Percentiles rank a stretch among this genome's conserved stretches.
phyloP scores from a whole-genome alignment of 371 early-diverging fungal genomes.

The Apophysomyces variabilis region DNA sequence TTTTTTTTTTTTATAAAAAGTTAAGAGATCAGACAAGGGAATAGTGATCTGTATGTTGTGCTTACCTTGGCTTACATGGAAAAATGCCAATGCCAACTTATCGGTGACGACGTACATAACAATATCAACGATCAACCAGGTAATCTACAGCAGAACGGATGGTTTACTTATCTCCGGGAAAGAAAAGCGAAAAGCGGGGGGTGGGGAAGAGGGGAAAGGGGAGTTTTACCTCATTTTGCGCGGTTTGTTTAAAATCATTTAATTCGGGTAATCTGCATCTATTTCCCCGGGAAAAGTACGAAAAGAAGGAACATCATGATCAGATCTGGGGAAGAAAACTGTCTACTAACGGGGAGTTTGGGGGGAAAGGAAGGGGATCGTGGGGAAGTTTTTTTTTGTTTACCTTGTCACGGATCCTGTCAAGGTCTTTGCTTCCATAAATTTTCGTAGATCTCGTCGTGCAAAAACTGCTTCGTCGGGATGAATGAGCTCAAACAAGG shows the following conservation, averaged over 20 bases:
- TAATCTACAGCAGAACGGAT: constrained; percentile 7
- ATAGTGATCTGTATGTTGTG: neutral
- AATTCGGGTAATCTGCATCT: constrained; percentile 31
- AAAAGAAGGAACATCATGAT: no score
- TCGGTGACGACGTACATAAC: constrained; percentile 66
- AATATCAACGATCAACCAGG: constrained; percentile 56
- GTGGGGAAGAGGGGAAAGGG: no score
- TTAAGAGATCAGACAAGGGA: neutral
- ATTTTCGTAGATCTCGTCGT: constrained; percentile 54
- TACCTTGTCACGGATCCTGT: constrained; percentile 67
- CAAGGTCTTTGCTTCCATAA: constrained; percentile 49
- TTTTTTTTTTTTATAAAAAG: neutral
- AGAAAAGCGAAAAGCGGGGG: neutral
- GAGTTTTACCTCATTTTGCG: constrained; percentile 11
- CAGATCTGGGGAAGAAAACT: no score
- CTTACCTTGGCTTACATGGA: constrained; percentile 37
- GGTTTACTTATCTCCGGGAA: neutral
- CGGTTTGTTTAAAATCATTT: neutral
- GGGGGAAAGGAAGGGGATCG: constrained; percentile 10
- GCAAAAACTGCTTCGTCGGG: constrained; percentile 63
- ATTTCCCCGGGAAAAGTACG: neutral
- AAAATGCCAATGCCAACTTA: constrained; percentile 57
- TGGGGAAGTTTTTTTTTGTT: neutral
- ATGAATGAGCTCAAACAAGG: constrained; percentile 64
- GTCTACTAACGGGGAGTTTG: neutral